Base-by-base conservation (phyloP, 2,329 filamentous ascomycete genomes). In the Biscogniauxia marginata region DNA sequence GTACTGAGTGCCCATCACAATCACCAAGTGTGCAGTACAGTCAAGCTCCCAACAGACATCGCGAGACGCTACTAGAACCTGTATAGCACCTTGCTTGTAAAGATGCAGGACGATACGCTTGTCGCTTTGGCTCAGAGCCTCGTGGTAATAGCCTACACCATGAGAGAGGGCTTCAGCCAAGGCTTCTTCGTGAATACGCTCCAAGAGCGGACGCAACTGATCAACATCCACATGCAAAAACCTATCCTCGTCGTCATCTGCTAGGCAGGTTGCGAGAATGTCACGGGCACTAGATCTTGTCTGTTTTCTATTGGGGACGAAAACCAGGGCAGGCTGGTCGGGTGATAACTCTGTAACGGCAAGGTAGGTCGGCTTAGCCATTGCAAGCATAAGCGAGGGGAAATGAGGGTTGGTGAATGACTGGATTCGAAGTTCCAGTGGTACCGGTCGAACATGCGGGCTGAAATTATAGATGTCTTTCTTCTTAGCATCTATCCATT, bases 391-490 rank as follows among this genome's bases (percentile, higher is more conserved):
- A 44, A 99, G 82, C 9, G 95, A 98, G 3, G 95, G 96, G 77
- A 96, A 97, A 71, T 99, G 96, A 48, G 96, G 92, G 58, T 96
- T 96, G 23, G 88, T 90, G 76, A 95, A 99, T 1, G 93, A 93
- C 74, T 99, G 95, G 49, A 99, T 89, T 71, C 97, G 92, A 55
- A 99, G 84, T 72, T 98, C 93, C 25, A 99, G 78, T 20, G 93
- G 93, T 18, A 97, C 86, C 1, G 92, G 89, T 55, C 96, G 88
- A 59, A 93, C 87, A 68, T 93, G 89, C 2, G 95, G 95, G 66
- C 91, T 96, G 78, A 99, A 99, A 77, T 99, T 99, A 81, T 93
- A 99, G 62, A 96, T 96, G 49, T 95, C 96, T 71, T 99, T 95
- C 78, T 97, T 98, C 73, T 87, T 96, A 7, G 93, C 95, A 63